Percentiles rank a stretch among this genome's conserved stretches.
These are phyloP conservation scores for Tilletia indica DNA, from an alignment of 1,284 basidiomycete species.

Conservation along the genomic window DNA sequence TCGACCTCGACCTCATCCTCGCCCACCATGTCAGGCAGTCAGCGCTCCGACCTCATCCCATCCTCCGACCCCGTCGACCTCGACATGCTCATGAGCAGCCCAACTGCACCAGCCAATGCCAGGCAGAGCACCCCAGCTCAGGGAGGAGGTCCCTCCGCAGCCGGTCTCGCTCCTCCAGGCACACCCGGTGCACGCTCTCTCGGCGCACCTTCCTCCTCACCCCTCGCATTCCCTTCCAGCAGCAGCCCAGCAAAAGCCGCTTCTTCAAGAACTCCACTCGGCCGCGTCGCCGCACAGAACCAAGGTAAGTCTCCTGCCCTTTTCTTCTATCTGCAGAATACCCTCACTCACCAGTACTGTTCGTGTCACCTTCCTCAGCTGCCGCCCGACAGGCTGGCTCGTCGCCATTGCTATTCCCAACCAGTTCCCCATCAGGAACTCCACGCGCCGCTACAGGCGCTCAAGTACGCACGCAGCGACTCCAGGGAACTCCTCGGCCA, in stretches of 20 bases:
- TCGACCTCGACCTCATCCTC: neutral
- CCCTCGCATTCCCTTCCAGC: conserved; percentile 12
- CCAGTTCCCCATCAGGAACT: conserved; percentile 45
- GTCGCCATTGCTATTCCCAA: conserved; percentile 49
- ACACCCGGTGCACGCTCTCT: conserved; percentile 5
- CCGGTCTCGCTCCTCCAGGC: neutral
- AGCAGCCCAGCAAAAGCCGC: neutral
- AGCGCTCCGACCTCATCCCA: conserved; percentile 10
- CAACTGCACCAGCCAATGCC: neutral
- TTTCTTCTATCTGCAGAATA: neutral
- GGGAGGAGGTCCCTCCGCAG: neutral
- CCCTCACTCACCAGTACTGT: neutral
- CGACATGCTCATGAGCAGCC: conserved; percentile 17
- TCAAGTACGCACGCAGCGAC: conserved; percentile 21
- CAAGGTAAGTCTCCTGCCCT: neutral
- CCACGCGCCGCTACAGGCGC: conserved; percentile 33
- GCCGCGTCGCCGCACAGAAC: neutral
- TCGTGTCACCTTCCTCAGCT: neutral
- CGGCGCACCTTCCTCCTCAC: neutral
- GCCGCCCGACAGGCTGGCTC: conserved; percentile 23
- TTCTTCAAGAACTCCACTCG: neutral
- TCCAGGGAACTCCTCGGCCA: conserved; percentile 25
- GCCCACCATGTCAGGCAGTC: conserved; percentile 8
- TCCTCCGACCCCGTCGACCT: conserved; percentile 8
- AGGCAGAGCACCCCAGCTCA: neutral